Evolutionary conservation across 2,329 filamentous ascomycete genomes (phyloP).

Genomic region (Mycosphaerelloides madeirae): DNA sequence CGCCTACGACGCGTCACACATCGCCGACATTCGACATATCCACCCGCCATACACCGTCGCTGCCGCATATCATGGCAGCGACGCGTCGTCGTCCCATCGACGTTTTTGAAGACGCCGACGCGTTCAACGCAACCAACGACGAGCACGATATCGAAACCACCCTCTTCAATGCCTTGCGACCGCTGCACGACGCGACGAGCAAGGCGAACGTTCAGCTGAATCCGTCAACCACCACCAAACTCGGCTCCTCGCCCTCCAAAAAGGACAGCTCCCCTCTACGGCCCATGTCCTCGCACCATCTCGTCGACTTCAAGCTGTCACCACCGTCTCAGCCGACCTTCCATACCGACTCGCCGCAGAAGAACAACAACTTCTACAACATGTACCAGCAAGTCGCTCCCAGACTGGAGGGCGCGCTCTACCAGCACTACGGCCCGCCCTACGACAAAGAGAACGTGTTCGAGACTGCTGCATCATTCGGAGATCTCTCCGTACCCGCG

Average conservation of each 20-base stretch:
- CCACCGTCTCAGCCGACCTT: slow-evolving; percentile 55
- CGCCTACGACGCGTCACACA: not conserved
- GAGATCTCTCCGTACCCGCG: slow-evolving; percentile 32
- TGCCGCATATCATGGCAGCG: slow-evolving; percentile 30
- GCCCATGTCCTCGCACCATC: slow-evolving; percentile 57
- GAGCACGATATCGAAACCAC: slow-evolving; percentile 50
- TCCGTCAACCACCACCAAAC: slow-evolving; percentile 51
- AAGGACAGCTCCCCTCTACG: slow-evolving; percentile 55
- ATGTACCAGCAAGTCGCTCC: slow-evolving; percentile 32
- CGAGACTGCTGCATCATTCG: slow-evolving; percentile 27
- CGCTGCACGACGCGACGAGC: slow-evolving; percentile 43
- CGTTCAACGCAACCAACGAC: slow-evolving; percentile 30
- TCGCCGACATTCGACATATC: not conserved
- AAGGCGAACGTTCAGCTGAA: slow-evolving; percentile 64
- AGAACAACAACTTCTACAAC: slow-evolving; percentile 46
- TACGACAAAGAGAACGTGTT: slow-evolving; percentile 23
- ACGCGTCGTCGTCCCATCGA: slow-evolving; percentile 55
- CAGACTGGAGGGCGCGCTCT: slow-evolving; percentile 15
- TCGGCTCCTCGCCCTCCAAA: slow-evolving; percentile 67
- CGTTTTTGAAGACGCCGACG: slow-evolving; percentile 54
- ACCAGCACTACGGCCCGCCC: slow-evolving; percentile 8
- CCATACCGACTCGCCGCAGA: slow-evolving; percentile 63
- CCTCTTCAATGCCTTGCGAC: slow-evolving; percentile 43
- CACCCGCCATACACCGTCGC: not conserved
- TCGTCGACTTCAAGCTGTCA: slow-evolving; percentile 64